A percentile compares a stretch with the other conserved stretches of the same genome.
These are phyloP conservation scores for Allium fistulosum DNA, from an alignment of 106 monocot species.

Conservation along the genomic window DNA sequence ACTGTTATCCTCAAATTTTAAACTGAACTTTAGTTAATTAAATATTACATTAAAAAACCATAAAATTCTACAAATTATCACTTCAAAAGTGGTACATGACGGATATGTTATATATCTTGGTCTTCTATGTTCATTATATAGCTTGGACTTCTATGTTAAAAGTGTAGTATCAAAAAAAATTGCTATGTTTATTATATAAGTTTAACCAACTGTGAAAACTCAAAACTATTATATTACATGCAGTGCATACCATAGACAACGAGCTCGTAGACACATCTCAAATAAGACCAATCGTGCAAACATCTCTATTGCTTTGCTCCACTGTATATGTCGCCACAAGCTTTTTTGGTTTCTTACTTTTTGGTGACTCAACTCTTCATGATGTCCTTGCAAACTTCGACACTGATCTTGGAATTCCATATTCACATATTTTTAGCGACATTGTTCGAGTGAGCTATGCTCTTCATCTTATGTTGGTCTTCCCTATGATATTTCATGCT, in stretches of 20 bases:
- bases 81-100: no score
- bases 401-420: conserved; percentile 73
- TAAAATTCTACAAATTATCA: no score
- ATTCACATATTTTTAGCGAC: conserved; percentile 53
- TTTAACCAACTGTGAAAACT: no score
- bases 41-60: no score
- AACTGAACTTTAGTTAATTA: no score
- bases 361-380: conserved; percentile 59
- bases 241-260: conserved; percentile 74
- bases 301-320: conserved; percentile 49
- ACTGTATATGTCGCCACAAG: conserved; percentile 53
- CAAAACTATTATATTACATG: conserved; percentile 6
- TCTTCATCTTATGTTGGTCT: conserved; percentile 87
- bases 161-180: no score
- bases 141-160: no score
- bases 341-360: conserved; percentile 64
- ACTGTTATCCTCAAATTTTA: no score
- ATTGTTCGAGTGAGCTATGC: conserved; percentile 74
- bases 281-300: conserved; percentile 46
- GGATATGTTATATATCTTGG: no score
- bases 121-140: no score
- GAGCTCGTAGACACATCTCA: conserved; percentile 49
- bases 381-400: conserved; percentile 89
- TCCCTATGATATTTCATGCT: conserved; percentile 81
- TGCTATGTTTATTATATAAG: no score